Conservation (phyloP, 2,329 filamentous ascomycete species). For the Bipolaris bicolor region DNA sequence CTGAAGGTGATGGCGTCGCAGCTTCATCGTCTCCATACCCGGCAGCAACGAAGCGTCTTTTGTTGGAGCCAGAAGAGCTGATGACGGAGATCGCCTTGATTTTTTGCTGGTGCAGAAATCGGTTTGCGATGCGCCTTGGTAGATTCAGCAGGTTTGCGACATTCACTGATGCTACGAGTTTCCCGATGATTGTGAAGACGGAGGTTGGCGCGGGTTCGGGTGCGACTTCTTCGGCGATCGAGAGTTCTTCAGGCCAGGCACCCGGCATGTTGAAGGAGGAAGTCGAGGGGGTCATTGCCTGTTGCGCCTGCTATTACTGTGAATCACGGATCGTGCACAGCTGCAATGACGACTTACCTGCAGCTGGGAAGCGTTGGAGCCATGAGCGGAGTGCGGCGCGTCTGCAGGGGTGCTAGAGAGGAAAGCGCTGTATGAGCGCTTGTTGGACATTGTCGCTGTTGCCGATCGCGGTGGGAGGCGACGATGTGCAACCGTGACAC, state of each 20-base stretch:
- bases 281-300: slow-evolving; percentile 2
- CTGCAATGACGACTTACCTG: slow-evolving; percentile 26
- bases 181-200: slow-evolving; percentile 24
- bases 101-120: slow-evolving; percentile 23
- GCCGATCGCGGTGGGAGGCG: slow-evolving; percentile 6
- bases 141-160: slow-evolving; percentile 19
- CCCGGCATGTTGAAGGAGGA: slow-evolving; percentile 17
- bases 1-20: slow-evolving; percentile 19
- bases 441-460: slow-evolving; percentile 24
- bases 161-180: slow-evolving; percentile 20
- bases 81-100: slow-evolving; percentile 30
- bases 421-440: slow-evolving; percentile 28
- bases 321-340: slow-evolving; percentile 15
- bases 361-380: slow-evolving; percentile 22
- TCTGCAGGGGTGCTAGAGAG: slow-evolving; percentile 15
- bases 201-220: slow-evolving; percentile 6
- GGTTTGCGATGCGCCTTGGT: slow-evolving; percentile 18
- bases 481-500: slow-evolving; percentile 18
- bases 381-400: slow-evolving; percentile 16
- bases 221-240: slow-evolving; percentile 2
- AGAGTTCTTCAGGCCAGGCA: slow-evolving; percentile 21
- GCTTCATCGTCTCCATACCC: slow-evolving; percentile 24
- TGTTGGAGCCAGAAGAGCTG: slow-evolving; percentile 31
- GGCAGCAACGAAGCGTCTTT: slow-evolving; percentile 40
- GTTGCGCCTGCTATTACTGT: slow-evolving; percentile 21